Percentiles rank a stretch among this genome's conserved stretches.
phyloP scores from a whole-genome alignment of 495 filamentous ascomycete genomes.

The Jackrogersella minutella region DNA sequence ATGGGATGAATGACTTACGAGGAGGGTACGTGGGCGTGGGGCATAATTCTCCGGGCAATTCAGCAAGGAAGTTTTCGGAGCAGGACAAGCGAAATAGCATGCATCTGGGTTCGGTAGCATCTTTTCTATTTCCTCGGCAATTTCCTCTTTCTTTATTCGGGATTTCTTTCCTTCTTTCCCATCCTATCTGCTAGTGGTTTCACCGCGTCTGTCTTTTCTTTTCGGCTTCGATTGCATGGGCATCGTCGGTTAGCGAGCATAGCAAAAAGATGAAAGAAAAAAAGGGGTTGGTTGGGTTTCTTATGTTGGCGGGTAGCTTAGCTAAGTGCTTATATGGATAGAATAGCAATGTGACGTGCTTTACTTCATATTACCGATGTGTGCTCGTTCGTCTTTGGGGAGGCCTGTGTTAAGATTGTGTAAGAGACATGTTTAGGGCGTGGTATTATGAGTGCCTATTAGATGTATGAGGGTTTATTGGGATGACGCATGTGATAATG shows the following conservation, averaged over 20 bases:
- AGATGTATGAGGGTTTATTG: too few relatives aligned
- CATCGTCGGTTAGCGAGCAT: background rate
- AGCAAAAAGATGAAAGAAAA: background rate
- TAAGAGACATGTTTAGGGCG: too few relatives aligned
- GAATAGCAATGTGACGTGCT: too few relatives aligned
- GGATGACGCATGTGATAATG: too few relatives aligned
- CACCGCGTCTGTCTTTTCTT: background rate
- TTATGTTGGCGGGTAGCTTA: background rate
- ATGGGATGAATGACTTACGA: background rate
- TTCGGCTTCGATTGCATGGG: background rate
- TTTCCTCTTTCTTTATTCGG: too few relatives aligned
- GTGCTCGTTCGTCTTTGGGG: background rate
- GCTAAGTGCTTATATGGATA: background rate
- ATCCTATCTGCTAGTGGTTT: background rate
- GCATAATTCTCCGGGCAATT: background rate
- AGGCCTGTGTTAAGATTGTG: background rate
- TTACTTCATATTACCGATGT: too few relatives aligned
- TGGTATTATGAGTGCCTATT: too few relatives aligned
- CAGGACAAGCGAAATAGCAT: background rate
- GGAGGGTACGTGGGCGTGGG: background rate
- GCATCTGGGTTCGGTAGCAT: background rate
- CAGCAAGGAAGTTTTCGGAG: background rate
- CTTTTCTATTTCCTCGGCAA: background rate
- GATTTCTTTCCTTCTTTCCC: background rate
- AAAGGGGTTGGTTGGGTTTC: background rate